Conservation (phyloP, 495 filamentous ascomycete genomes). For the Hamigera avellanea region DNA sequence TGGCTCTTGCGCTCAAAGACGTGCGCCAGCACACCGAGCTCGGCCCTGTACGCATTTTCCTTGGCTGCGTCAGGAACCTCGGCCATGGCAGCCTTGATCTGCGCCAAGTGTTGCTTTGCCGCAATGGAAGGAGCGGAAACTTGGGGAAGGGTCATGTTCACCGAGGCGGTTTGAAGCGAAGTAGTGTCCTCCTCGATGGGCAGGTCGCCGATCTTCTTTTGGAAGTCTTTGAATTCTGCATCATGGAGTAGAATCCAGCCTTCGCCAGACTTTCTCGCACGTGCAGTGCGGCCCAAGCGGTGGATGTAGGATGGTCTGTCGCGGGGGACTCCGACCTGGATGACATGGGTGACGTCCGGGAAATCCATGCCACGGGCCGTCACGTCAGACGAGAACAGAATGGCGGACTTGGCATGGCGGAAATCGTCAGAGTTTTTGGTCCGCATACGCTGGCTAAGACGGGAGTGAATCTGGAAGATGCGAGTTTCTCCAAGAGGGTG, state of each 20-base stretch:
- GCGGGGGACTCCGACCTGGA: constrained; percentile 54
- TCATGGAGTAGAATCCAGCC: constrained; percentile 66
- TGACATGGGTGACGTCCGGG: constrained; percentile 58
- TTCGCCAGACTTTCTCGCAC: constrained; percentile 66
- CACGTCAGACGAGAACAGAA: constrained; percentile 88
- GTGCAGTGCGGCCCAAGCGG: constrained; percentile 60
- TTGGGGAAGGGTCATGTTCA: constrained; percentile 37
- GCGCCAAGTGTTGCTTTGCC: constrained; percentile 20
- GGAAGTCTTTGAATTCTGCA: constrained; percentile 39
- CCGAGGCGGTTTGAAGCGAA: constrained; percentile 36
- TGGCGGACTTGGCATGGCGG: constrained; percentile 45
- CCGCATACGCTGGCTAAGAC: constrained; percentile 56
- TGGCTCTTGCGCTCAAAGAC: constrained; percentile 18
- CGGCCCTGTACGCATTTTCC: constrained; percentile 39
- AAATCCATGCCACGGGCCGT: constrained; percentile 87
- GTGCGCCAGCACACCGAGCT: constrained; percentile 25
- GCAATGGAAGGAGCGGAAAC: constrained; percentile 12
- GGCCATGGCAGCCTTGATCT: constrained; percentile 23
- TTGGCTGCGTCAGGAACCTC: constrained; percentile 28
- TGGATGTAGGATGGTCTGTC: constrained; percentile 61
- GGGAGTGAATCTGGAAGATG: constrained; percentile 66
- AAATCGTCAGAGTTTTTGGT: constrained; percentile 62
- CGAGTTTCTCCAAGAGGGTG: constrained; percentile 35
- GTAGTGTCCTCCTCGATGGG: constrained; percentile 50
- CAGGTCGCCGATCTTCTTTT: constrained; percentile 41